Evolutionary conservation across 495 filamentous ascomycete genomes (phyloP).

Genomic region (Apiosordaria backusii): DNA sequence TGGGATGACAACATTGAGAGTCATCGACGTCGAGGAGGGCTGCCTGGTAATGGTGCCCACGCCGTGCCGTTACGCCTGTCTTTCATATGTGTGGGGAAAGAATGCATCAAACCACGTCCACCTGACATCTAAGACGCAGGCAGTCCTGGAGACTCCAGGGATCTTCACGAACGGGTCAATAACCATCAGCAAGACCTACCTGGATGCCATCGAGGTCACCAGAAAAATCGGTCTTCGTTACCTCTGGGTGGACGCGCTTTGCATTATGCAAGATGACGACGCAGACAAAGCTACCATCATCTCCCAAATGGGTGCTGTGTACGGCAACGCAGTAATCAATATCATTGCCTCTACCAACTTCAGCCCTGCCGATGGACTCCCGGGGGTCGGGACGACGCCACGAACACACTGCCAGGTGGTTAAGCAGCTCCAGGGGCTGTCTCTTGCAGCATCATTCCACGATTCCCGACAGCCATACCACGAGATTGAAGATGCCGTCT

Average conservation of each 20-base stretch:
- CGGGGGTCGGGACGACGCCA: slow-evolving; percentile 10
- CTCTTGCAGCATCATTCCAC: slow-evolving; percentile 56
- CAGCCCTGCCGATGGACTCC: slow-evolving; percentile 15
- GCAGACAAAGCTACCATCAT: slow-evolving; percentile 17
- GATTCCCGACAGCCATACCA: slow-evolving; percentile 48
- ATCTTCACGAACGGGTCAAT: slow-evolving; percentile 11
- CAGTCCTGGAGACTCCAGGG: slow-evolving; percentile 10
- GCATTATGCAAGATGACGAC: slow-evolving; percentile 28
- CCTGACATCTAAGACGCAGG: slow-evolving; percentile 4
- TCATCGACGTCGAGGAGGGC: slow-evolving; percentile 16
- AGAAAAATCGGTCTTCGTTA: slow-evolving; percentile 27
- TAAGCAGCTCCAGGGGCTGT: slow-evolving; percentile 49
- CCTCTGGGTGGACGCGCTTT: slow-evolving; percentile 33
- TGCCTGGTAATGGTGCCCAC: slow-evolving; percentile 3
- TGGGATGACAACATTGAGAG: background rate
- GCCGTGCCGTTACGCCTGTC: slow-evolving; percentile 16
- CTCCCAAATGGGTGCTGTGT: slow-evolving; percentile 21
- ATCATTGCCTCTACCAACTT: slow-evolving; percentile 24
- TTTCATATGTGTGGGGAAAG: slow-evolving; percentile 21
- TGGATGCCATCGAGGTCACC: slow-evolving; percentile 26
- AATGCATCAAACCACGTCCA: background rate
- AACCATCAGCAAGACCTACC: slow-evolving; percentile 23
- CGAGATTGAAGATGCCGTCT: slow-evolving; percentile 17
- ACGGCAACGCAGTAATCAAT: slow-evolving; percentile 21
- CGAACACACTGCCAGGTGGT: slow-evolving; percentile 13